Base-by-base conservation (phyloP, 805 yeast genomes). In the Schwanniomyces pseudopolymorphus region DNA sequence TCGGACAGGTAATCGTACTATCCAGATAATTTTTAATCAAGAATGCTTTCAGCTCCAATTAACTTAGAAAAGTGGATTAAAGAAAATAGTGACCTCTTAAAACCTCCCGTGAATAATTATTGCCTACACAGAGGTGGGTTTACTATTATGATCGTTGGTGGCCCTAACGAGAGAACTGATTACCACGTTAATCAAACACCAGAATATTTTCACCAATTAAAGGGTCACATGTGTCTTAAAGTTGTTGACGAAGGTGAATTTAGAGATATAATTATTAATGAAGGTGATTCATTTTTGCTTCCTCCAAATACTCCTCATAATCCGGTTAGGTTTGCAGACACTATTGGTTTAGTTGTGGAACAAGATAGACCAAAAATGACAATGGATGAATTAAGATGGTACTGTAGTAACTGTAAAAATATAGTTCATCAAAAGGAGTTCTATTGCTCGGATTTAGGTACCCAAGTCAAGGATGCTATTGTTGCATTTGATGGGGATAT, bases 121-220 rank as follows among this genome's bases (percentile, higher is more conserved):
- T 89, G 97, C 59, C 79, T 91, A 24, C 96, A 91, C 65, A 75
- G 90, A 40, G 96, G 95, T 4, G 97, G 97, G 0, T 87, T 87
- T 63, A 90, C 97, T 0, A 89, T 90, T 31, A 91, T 91, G 97
- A 83, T 90, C 43, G 96, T 91, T 1, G 97, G 97, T 13, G 97
- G 97, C 0, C 97, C 97, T 3, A 91, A 91, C 63, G 96, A 85
- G 58, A 75, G 97, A 47, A 90, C 96, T 0, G 97, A 91, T 62
- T 91, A 89, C 62, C 97, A 91, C 60, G 80, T 91, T 41, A 91
- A 91, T 60, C 95, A 89, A 57, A 91, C 97, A 0, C 97, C 97
- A 0, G 97, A 91, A 59, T 91, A 89, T 80, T 91, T 91, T 64
- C 83, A 85, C 67, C 92, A 87, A 75, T 80, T 85, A 63, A 88